These are phyloP conservation scores for Phytophthora hibernalis DNA, from an alignment of 352 stramenopile species.

Conservation along the genomic window DNA sequence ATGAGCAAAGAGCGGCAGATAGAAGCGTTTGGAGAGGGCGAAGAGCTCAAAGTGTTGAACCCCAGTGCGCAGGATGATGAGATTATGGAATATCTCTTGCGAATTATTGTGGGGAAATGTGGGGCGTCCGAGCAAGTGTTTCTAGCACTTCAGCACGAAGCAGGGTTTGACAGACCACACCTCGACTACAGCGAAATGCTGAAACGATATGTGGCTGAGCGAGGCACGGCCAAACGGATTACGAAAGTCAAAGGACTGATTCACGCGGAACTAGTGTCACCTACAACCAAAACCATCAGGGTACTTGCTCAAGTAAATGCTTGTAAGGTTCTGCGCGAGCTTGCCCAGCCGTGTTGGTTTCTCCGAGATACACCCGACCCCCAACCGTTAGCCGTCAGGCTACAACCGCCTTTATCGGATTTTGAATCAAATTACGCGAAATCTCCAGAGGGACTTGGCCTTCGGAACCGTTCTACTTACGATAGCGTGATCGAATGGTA, in stretches of 20 bases:
- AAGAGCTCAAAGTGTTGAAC: conserved; percentile 46
- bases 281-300: neutral
- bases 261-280: neutral
- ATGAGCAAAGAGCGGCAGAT: conserved; percentile 62
- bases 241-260: conserved; percentile 37
- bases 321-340: conserved; percentile 18
- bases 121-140: conserved; percentile 57
- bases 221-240: conserved; percentile 31
- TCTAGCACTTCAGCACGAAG: conserved; percentile 42
- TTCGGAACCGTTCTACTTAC: conserved; percentile 55
- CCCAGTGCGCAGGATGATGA: conserved; percentile 61
- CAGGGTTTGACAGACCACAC: conserved; percentile 43
- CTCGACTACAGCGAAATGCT: conserved; percentile 60
- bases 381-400: conserved; percentile 31
- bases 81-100: conserved; percentile 65
- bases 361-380: conserved; percentile 27
- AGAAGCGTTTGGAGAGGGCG: conserved; percentile 45
- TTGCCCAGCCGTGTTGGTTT: conserved; percentile 44
- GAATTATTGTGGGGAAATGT: conserved; percentile 56
- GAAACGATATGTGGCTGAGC: conserved; percentile 39
- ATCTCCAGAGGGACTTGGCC: conserved; percentile 37
- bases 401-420: conserved; percentile 54
- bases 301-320: neutral
- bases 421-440: conserved; percentile 66
- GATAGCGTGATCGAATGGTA: conserved; percentile 78